Base-by-base conservation (phyloP, 2,329 filamentous ascomycete species). In the Clonostachys rhizophaga region DNA sequence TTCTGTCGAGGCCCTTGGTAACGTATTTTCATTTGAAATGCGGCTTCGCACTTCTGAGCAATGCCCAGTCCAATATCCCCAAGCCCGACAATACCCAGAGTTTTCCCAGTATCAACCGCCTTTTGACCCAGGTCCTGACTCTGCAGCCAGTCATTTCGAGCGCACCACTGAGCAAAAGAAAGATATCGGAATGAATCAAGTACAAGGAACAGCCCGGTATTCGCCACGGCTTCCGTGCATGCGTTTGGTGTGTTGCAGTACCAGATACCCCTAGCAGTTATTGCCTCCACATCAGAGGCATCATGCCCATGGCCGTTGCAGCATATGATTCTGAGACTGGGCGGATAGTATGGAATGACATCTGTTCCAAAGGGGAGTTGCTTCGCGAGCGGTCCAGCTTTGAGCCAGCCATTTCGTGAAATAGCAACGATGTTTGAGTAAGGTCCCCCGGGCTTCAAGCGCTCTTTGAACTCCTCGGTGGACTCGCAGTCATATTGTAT, bases 191-290 rank as follows among this genome's bases (percentile, higher is more conserved):
- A 53, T 3, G 68, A 55, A 8, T 57, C 60, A 13, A 64, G 47
- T 0, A 47, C 55, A 5, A 65, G 47, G 36, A 63, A 61, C 10
- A 64, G 53, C 42, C 73, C 71, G 64, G 74, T 72, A 40, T 75
- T 71, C 2, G 71, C 71, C 0, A 70, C 74, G 1, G 75, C 72
- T 48, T 81, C 71, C 0, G 75, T 70, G 7, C 74, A 74, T 1
- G 74, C 76, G 51, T 80, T 68, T 3, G 72, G 63, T 0, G 70
- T 68, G 50, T 77, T 80, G 59, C 76, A 81, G 55, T 81, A 80
- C 53, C 66, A 72, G 45, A 80, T 67, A 17, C 63, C 64, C n/a
- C 64, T 53, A n/a, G 51, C 46, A 1, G 66, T 65, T 60, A 72
- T 67, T 62, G 65, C 71, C 6, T 67, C 55, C 2, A 74, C 63